Conservation (phyloP, 345 rosid genomes). For the Salix udensis region DNA sequence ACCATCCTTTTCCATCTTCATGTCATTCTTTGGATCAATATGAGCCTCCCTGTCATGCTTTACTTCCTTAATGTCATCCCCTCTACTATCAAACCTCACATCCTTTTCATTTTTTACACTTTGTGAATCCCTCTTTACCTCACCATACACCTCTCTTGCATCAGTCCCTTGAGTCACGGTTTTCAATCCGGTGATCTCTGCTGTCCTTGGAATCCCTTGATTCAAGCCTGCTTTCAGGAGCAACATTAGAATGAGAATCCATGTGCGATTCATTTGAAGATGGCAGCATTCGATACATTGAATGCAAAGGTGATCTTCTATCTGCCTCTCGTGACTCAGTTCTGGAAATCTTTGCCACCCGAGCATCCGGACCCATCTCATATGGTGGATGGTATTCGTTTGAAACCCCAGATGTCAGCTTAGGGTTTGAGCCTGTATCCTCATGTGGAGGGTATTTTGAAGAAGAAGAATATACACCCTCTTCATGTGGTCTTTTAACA, state of each 20-base stretch:
- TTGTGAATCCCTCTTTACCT: constrained; percentile 70
- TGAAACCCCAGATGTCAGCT: constrained; percentile 42
- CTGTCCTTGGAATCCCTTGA: constrained; percentile 58
- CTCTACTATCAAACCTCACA: constrained; percentile 54
- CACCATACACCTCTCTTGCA: constrained; percentile 50
- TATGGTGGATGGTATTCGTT: constrained; percentile 53
- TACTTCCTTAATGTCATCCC: constrained; percentile 63
- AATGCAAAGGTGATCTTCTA: constrained; percentile 77
- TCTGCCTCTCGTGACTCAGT: constrained; percentile 69
- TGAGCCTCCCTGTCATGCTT: constrained; percentile 54
- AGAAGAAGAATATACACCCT: constrained; percentile 65
- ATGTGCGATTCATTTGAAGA: constrained; percentile 52
- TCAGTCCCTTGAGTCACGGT: constrained; percentile 60
- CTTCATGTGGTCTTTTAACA: constrained; percentile 75
- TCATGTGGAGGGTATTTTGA: constrained; percentile 64
- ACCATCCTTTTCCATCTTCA: constrained; percentile 61
- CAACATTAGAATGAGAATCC: constrained; percentile 38
- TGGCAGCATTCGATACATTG: constrained; percentile 48
- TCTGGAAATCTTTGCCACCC: constrained; percentile 59
- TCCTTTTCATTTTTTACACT: constrained; percentile 66
- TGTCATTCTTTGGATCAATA: constrained; percentile 54
- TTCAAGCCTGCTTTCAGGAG: constrained; percentile 52
- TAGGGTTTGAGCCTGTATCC: constrained; percentile 58
- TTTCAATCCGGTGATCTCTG: constrained; percentile 52
- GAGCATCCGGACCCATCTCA: constrained; percentile 53